Percentiles rank a stretch among this genome's conserved stretches.
phyloP scores from a whole-genome alignment of 139 green algal genomes.

The Chlamydomonas sp. region DNA sequence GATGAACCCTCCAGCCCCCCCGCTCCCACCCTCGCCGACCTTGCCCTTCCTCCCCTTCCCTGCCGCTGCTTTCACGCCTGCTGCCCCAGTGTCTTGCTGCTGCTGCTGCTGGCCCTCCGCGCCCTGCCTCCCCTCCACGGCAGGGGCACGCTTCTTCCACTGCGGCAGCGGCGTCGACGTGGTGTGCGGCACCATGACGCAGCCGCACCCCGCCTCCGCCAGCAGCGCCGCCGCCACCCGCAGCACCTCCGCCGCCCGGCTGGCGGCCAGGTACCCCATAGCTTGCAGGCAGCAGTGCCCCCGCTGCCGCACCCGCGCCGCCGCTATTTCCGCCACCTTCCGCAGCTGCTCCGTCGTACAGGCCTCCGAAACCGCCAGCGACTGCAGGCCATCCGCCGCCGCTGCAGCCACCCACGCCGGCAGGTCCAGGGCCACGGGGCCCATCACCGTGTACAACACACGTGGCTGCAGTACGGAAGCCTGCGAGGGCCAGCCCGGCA shows the following conservation, averaged over 20 bases:
- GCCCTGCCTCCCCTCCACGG: too few species aligned
- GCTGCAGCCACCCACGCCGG: neutral
- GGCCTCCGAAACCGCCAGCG: too few species aligned
- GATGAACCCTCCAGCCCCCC: neutral
- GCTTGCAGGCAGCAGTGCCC: slow-evolving; percentile 1
- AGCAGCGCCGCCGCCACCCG: neutral
- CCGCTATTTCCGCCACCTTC: neutral
- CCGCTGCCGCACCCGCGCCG: neutral
- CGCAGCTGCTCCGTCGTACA: neutral
- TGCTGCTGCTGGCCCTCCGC: neutral
- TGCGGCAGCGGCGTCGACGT: neutral
- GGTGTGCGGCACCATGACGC: neutral
- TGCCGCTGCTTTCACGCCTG: too few species aligned
- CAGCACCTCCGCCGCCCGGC: neutral
- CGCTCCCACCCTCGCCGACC: neutral
- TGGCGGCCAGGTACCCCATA: neutral
- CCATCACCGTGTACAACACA: neutral
- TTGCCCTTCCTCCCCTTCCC: neutral
- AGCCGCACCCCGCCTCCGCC: neutral
- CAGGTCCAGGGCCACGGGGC: too few species aligned
- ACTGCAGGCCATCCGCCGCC: neutral
- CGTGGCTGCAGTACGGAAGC: neutral
- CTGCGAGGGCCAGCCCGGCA: neutral
- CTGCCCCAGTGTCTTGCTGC: too few species aligned
- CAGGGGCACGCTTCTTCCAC: too few species aligned